Evolutionary conservation across 345 rosid species (phyloP).

Genomic region (Cochlearia excelsa): DNA sequence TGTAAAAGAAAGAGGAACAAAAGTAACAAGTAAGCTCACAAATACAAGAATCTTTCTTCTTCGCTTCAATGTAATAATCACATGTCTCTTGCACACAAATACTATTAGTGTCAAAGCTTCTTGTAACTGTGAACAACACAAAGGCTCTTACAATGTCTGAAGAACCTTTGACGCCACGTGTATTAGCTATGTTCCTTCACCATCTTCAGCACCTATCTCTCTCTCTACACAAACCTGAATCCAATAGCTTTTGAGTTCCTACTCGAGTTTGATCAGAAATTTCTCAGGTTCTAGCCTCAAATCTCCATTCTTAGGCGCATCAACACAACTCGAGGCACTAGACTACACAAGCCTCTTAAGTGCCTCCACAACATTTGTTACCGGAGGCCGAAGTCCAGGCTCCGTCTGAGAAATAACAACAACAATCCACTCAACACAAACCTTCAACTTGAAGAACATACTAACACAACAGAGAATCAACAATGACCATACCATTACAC

Average conservation of each 20-base stretch:
- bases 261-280: constrained; percentile 24
- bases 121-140: no score
- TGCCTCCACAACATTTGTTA: constrained; percentile 84
- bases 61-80: constrained; percentile 2
- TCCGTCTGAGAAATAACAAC: constrained; percentile 46
- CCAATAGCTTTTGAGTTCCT: constrained; percentile 29
- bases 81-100: no score
- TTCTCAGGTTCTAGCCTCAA: constrained; percentile 23
- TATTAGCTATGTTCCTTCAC: not conserved
- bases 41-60: constrained; percentile 23
- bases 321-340: constrained; percentile 21
- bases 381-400: constrained; percentile 76
- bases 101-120: no score
- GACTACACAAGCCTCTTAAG: constrained; percentile 60
- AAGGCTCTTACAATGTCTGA: no score
- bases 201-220: constrained; percentile 24
- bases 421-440: constrained; percentile 15
- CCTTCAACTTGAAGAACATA: constrained; percentile 16
- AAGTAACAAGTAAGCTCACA: constrained; percentile 21
- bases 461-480: constrained; percentile 4
- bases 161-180: no score
- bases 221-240: constrained; percentile 36
- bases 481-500: constrained; percentile 57
- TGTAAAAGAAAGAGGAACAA: constrained; percentile 25
- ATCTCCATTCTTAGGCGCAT: constrained; percentile 6